Evolutionary conservation across 2,329 filamentous ascomycete genomes (phyloP).

Genomic region (Fusarium algeriense): DNA sequence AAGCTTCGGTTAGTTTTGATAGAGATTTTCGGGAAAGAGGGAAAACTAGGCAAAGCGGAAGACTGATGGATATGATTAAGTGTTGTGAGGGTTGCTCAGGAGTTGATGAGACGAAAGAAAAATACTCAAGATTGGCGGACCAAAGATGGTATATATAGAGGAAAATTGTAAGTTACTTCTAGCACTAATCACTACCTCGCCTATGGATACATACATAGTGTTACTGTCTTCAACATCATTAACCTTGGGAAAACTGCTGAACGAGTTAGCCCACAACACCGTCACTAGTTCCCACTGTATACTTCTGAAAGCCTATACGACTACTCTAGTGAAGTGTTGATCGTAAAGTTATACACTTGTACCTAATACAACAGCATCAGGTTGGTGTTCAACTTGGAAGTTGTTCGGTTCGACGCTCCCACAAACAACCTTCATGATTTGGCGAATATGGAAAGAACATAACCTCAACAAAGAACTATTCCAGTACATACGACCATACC

Average conservation of each 20-base stretch:
- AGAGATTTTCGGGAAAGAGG: not conserved
- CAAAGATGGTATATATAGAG: not conserved
- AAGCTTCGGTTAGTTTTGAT: not conserved
- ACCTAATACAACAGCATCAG: not conserved
- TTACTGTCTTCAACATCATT: not conserved
- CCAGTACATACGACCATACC: constrained; percentile 11
- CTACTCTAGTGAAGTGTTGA: not conserved
- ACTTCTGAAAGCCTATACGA: not conserved
- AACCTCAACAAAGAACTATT: not conserved
- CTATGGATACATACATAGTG: not conserved
- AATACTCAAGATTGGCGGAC: not conserved
- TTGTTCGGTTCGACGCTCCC: no score
- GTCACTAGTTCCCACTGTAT: not conserved
- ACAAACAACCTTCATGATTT: not conserved
- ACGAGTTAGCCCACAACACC: not conserved
- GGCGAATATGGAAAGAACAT: not conserved
- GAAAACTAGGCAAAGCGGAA: not conserved
- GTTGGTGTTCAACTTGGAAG: not conserved
- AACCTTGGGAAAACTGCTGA: no score
- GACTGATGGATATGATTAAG: not conserved
- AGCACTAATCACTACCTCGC: accelerated
- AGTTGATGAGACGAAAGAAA: not conserved
- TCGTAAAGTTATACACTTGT: accelerated
- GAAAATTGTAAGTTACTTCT: accelerated
- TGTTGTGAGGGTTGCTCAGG: not conserved